Percentiles rank a stretch among this genome's conserved stretches.
Evolutionary conservation across 2,329 filamentous ascomycete species (phyloP).

Genomic region (Pseudopithomyces chartarum): DNA sequence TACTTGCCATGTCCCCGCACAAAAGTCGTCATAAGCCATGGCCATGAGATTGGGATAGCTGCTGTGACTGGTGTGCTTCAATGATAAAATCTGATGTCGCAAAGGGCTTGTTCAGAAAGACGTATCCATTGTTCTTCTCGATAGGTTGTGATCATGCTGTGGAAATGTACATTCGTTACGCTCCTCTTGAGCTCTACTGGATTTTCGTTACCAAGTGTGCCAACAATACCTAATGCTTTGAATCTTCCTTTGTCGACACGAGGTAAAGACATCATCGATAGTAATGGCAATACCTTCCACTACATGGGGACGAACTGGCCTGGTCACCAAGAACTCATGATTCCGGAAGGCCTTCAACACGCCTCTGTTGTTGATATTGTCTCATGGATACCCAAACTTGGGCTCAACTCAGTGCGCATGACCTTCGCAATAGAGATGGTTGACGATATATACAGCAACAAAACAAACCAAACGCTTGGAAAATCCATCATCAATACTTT

Average conservation of each 20-base stretch:
- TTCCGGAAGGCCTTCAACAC: constrained; percentile 68
- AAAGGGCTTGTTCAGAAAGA: background rate
- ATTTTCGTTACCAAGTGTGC: constrained; percentile 19
- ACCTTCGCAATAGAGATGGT: constrained; percentile 70
- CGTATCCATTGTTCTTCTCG: background rate
- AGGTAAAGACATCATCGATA: constrained; percentile 41
- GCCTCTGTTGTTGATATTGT: constrained; percentile 62
- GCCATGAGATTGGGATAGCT: too few relatives aligned
- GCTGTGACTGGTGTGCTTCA: background rate
- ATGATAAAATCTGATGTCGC: background rate
- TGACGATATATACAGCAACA: constrained; percentile 49
- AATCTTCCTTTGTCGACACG: constrained; percentile 35
- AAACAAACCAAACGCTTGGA: constrained; percentile 36
- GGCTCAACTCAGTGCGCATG: constrained; percentile 67
- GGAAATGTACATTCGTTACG: constrained; percentile 7
- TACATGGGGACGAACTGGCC: constrained; percentile 67
- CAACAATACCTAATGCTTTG: constrained; percentile 21
- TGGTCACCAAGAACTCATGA: constrained; percentile 65
- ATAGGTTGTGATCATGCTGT: constrained; percentile 20
- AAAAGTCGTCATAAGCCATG: too few relatives aligned
- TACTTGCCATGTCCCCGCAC: background rate
- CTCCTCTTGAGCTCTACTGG: constrained; percentile 21
- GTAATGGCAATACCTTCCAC: constrained; percentile 41
- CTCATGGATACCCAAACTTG: constrained; percentile 61
- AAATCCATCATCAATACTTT: constrained; percentile 41